Base-by-base conservation (phyloP, 257 asterid species). In the Fraxinus anomala region DNA sequence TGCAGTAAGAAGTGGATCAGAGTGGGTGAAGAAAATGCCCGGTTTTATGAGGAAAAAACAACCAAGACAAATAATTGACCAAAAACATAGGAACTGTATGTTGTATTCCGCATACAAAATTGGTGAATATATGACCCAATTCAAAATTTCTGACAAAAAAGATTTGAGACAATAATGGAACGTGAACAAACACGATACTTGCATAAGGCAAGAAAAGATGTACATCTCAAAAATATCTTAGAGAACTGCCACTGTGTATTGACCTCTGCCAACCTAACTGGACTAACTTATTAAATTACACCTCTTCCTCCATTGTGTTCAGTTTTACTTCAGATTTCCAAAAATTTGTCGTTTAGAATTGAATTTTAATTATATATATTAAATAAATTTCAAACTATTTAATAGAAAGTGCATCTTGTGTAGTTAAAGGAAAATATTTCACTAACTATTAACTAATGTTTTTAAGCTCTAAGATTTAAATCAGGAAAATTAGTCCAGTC, bases 1-100 rank as follows among this genome's bases (percentile, higher is more conserved):
- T 92, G 87, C 78, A 79, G 76, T 17, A 6, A 51, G 74, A 74
- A 23, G 13, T 8, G 33, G 5, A 61, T 61, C 31, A 61, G 68
- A 61, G 65, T 54, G 5, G 65, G 26, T 17, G 11, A 54, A 54
- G 65, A 54, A 17, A 54, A 54, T 54, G 26, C 3, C 24, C 12
- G 0, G 10, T 17, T 54, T 54, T n/a, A 19, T n/a, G 11, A n/a
- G 65, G 12, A 13, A 3, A 9, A 61, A 61, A 23, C 1, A 61
- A 5, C 68, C 68, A 61, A 24, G 11, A 23, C 16, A 61, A 61
- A 9, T 61, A 61, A 8, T 61, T 28, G 34, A 63, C 2, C 69
- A 63, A 63, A 24, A 26, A 3, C 13, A 23, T n/a, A 16, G 65
- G 65, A 54, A 54, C 3, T 54, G 24, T 54, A n/a, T 54, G 65